These are phyloP conservation scores for Lentinus tigrinus DNA, from an alignment of 768 basidiomycete species.

Conservation along the genomic window DNA sequence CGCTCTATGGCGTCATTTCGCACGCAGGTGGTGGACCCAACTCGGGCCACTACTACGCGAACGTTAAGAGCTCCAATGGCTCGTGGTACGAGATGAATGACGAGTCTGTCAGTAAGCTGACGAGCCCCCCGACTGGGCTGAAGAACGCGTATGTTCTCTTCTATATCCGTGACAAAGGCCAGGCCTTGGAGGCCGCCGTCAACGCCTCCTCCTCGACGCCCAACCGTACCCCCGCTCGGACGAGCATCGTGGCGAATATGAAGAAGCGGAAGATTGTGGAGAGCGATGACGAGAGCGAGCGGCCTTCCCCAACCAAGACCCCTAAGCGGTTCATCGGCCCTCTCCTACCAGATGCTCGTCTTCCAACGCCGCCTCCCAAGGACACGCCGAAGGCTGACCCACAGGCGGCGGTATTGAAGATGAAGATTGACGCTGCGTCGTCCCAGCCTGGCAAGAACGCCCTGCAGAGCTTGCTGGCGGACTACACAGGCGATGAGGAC, in stretches of 20 bases:
- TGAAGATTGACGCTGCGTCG: conserved; percentile 47
- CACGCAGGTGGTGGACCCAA: conserved; percentile 93
- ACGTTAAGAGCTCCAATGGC: conserved; percentile 67
- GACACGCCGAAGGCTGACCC: conserved; percentile 40
- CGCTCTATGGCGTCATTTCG: conserved; percentile 87
- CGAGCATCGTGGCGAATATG: conserved; percentile 46
- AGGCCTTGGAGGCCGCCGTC: conserved; percentile 64
- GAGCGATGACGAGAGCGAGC: conserved; percentile 43
- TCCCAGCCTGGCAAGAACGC: conserved; percentile 30
- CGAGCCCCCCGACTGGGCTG: conserved; percentile 51
- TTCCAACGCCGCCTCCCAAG: conserved; percentile 25
- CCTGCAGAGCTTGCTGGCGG: conserved; percentile 34
- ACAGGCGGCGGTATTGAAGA: conserved; percentile 51
- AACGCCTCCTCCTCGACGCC: conserved; percentile 22
- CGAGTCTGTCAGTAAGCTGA: conserved; percentile 56
- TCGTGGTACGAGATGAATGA: conserved; percentile 96
- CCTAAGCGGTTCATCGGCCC: conserved; percentile 69
- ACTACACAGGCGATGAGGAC: conserved; percentile 42
- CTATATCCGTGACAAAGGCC: conserved; percentile 82
- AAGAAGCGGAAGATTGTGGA: conserved; percentile 53
- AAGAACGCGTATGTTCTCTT: conserved; percentile 92
- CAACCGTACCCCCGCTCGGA: conserved; percentile 30
- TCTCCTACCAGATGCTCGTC: conserved; percentile 48
- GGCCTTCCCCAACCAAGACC: conserved; percentile 46
- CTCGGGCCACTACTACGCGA: conserved; percentile 93